A percentile compares a stretch with the other conserved stretches of the same genome.
These are phyloP conservation scores for Fusarium sp. DNA, from an alignment of 2,329 filamentous ascomycete species.

Conservation along the genomic window DNA sequence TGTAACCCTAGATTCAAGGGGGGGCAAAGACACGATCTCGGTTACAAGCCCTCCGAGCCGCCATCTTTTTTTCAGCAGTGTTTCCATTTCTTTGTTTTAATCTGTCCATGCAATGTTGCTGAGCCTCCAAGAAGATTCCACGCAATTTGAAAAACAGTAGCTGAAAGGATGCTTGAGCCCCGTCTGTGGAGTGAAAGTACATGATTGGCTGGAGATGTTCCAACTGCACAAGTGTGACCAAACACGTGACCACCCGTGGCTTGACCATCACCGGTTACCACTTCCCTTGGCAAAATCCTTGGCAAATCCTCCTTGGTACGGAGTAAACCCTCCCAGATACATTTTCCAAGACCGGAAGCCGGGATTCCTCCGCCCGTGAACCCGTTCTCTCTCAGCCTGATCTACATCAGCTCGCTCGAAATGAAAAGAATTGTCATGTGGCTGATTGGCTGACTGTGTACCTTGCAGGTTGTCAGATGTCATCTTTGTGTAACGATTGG, in stretches of 20 bases:
- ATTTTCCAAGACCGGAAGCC: not conserved
- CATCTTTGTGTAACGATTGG: not conserved
- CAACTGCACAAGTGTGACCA: not conserved
- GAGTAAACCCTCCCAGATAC: not conserved
- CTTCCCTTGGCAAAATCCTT: not conserved
- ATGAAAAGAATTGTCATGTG: not conserved
- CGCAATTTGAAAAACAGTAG: not conserved
- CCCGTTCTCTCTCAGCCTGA: not conserved
- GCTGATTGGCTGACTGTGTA: not conserved
- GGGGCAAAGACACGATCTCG: not conserved
- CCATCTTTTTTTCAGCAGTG: not conserved
- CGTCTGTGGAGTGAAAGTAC: not conserved
- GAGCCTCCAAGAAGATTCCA: not conserved
- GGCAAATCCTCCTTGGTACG: not conserved
- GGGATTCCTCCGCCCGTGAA: not conserved
- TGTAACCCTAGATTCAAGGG: not conserved
- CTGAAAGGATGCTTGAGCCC: not conserved
- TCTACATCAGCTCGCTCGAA: not conserved
- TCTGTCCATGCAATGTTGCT: not conserved
- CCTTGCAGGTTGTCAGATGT: not conserved
- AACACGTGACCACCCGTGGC: not conserved
- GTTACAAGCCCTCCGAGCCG: not conserved
- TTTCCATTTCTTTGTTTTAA: not conserved
- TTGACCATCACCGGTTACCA: not conserved
- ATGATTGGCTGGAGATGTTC: not conserved